Conservation (phyloP, 768 basidiomycete genomes). For the Gloeostereum incarnatum region DNA sequence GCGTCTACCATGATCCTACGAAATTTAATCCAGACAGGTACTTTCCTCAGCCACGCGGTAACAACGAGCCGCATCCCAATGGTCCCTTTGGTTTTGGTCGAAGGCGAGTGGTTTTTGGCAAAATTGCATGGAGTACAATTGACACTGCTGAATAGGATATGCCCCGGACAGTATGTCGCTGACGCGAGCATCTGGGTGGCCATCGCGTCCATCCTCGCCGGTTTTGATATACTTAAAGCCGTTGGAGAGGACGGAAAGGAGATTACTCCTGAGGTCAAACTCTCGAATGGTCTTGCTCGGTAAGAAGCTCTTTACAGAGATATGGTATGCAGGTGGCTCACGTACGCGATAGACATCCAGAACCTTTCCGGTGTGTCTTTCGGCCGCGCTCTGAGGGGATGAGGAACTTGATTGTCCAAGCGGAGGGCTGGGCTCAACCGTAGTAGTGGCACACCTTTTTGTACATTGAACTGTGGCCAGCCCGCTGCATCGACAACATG, state of each 20-base stretch:
- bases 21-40: slow-evolving; percentile 1
- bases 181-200: slow-evolving; percentile 18
- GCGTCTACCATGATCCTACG: slow-evolving; percentile 3
- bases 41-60: slow-evolving; percentile 2
- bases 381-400: neutral
- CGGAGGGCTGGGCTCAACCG: too few relatives aligned
- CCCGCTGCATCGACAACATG: too few relatives aligned
- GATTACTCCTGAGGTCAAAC: neutral
- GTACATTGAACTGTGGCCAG: too few relatives aligned
- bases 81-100: slow-evolving; percentile 1
- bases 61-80: slow-evolving; percentile 7
- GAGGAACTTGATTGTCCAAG: too few relatives aligned
- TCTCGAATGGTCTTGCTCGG: neutral
- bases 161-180: slow-evolving; percentile 15
- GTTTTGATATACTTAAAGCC: slow-evolving; percentile 18
- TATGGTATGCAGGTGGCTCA: neutral
- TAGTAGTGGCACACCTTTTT: too few relatives aligned
- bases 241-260: slow-evolving; percentile 6
- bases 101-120: neutral
- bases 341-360: neutral
- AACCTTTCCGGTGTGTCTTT: neutral
- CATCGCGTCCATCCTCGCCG: slow-evolving; percentile 19
- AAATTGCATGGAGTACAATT: neutral
- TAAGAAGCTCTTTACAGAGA: neutral
- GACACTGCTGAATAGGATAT: neutral